Base-by-base conservation (phyloP, 2,329 filamentous ascomycete species). In the Hawksworthiomyces lignivorus region DNA sequence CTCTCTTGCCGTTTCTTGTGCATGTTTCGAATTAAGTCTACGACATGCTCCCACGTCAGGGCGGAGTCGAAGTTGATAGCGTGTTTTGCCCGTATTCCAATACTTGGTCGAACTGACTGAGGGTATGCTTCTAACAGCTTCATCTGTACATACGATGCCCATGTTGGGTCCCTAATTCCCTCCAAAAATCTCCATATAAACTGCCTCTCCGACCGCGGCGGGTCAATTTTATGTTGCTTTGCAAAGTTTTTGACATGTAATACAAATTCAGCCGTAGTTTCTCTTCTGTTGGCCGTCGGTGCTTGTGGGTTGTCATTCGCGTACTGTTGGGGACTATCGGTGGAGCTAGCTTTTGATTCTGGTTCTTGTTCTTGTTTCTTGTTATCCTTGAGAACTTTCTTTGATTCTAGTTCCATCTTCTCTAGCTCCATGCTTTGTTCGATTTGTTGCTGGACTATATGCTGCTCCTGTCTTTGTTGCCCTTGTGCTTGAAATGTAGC, bases 141-240 rank as follows among this genome's bases (percentile, higher is more conserved):
- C 17, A 36, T 29, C 19, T 52, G 47, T 9, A 52, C 32, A n/a
- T 39, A 48, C 5, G 11, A 8, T 4, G 39, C 27, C 50, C 48
- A 52, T 0, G 24, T 21, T 5, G 33, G 8, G n/a, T 52, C 50
- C 3, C 34, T 27, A 7, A 52, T 52, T 4, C 36, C 46, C 10
- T 50, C 48, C 1, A 52, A 18, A 20, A 50, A 52, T 4, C 28
- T 42, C 47, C 47, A 49, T 10, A 52, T 47, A 15, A 49, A 52
- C 12, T 44, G 39, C 5, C 45, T 38, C 34, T 52, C 50, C 7
- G 50, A 52, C 11, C 45, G 40, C 9, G 47, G 50, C n/a, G 37
- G 38, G 3, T 22, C 29, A 3, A 5, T 4, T 14, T 29, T 48
- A 33, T 44, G 47, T 22, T 38, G 21, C 2, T 26, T 29, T 0